These are phyloP conservation scores for Voacanga thouarsii DNA, from an alignment of 257 asterid species.

Conservation along the genomic window DNA sequence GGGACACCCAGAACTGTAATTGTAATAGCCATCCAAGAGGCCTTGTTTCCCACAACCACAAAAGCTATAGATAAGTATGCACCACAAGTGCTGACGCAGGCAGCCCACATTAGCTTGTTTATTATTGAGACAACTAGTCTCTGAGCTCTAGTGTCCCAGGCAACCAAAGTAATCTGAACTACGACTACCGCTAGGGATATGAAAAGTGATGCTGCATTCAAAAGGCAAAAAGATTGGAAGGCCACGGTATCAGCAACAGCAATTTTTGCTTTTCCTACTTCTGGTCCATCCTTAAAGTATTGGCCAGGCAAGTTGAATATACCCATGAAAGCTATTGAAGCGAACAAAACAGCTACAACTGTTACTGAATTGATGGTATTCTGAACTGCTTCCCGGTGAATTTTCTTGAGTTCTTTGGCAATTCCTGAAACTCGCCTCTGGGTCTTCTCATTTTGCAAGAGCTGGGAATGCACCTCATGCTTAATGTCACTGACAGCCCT, in stretches of 20 bases:
- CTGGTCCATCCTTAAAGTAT: conserved; percentile 43
- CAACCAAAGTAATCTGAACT: conserved; percentile 85
- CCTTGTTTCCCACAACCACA: conserved; percentile 70
- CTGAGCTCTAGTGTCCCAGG: conserved; percentile 93
- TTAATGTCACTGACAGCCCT: conserved; percentile 93
- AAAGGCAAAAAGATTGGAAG: conserved; percentile 77
- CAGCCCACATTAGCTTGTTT: conserved; percentile 98
- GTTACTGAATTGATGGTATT: conserved; percentile 90
- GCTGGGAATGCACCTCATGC: conserved; percentile 93
- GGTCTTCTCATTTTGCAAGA: conserved; percentile 83
- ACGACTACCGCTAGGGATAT: conserved; percentile 90
- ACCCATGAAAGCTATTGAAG: conserved; percentile 91
- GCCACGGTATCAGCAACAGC: conserved; percentile 46
- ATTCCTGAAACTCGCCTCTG: conserved; percentile 89
- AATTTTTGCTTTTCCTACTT: conserved; percentile 56
- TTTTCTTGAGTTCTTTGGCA: conserved; percentile 92
- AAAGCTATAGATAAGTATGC: conserved; percentile 81
- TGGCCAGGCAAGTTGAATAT: conserved; percentile 89
- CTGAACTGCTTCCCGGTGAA: conserved; percentile 90
- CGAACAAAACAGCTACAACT: conserved; percentile 85
- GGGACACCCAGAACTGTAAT: conserved; percentile 78
- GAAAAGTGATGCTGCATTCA: conserved; percentile 79
- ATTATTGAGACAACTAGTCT: conserved; percentile 78
- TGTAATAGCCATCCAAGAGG: conserved; percentile 79
- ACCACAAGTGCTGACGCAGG: conserved; percentile 88